Conservation (phyloP, 805 yeast genomes). For the Naumovozyma baii region DNA sequence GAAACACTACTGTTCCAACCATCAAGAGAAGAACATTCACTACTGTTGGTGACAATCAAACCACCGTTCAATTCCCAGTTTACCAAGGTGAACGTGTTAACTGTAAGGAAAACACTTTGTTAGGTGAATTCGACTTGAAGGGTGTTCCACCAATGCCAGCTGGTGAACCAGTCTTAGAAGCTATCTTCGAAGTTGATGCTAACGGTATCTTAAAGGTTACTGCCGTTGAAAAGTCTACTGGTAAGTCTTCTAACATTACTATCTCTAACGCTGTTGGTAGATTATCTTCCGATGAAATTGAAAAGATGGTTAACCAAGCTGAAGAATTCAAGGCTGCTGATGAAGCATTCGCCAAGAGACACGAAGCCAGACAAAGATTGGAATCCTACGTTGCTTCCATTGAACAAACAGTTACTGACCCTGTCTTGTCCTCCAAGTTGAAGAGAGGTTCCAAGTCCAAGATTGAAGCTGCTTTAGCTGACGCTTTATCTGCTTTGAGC, state of each 20-base stretch:
- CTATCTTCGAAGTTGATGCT: constrained; percentile 97
- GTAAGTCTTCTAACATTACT: constrained; percentile 96
- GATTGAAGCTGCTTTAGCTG: constrained; percentile 96
- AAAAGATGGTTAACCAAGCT: constrained; percentile 97
- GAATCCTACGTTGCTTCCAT: constrained; percentile 96
- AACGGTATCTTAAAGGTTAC: constrained; percentile 99
- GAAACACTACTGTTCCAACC: constrained; percentile 99
- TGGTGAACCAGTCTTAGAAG: constrained; percentile 99
- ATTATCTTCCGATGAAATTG: constrained; percentile 92
- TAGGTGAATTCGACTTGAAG: constrained; percentile 97
- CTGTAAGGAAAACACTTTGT: constrained; percentile 93
- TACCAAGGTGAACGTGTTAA: constrained; percentile 99
- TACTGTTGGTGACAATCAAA: constrained; percentile 97
- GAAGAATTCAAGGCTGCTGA: constrained; percentile 98
- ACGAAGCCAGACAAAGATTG: constrained; percentile 98
- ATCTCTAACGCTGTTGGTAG: constrained; percentile 99
- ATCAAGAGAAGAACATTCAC: constrained; percentile 98
- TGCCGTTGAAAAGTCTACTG: constrained; percentile 97
- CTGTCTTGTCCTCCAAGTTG: constrained; percentile 93
- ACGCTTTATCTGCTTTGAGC: constrained; percentile 95
- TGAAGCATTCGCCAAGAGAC: constrained; percentile 98
- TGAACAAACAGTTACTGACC: constrained; percentile 95
- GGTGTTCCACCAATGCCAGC: constrained; percentile 98
- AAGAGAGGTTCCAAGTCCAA: constrained; percentile 95
- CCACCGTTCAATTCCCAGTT: constrained; percentile 97